These are phyloP conservation scores for Pharnaceum exiguum DNA, from an alignment of 148 eudicot genomes.

Conservation along the genomic window DNA sequence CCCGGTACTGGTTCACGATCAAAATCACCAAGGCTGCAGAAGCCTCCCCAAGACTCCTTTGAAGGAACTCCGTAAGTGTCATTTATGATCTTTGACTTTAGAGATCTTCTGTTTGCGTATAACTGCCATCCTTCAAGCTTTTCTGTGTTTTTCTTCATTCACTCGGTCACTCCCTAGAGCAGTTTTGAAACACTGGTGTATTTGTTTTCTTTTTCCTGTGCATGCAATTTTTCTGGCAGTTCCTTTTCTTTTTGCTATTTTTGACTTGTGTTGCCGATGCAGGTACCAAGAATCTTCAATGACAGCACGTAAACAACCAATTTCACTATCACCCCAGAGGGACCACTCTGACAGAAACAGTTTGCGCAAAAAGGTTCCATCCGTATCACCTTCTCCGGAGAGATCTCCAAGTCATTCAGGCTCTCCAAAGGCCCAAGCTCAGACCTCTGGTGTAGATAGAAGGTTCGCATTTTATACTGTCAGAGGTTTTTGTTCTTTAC, in stretches of 20 bases:
- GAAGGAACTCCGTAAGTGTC: conserved; percentile 47
- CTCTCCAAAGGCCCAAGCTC: conserved; percentile 30
- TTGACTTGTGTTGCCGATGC: not conserved
- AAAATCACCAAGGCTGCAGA: conserved; percentile 39
- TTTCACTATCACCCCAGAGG: conserved; percentile 66
- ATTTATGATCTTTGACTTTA: not conserved
- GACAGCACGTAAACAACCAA: conserved; percentile 30
- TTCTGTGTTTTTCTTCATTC: not conserved
- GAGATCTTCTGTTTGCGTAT: not conserved
- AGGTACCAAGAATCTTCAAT: conserved; percentile 26
- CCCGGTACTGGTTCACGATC: conserved; percentile 35
- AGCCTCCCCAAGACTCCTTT: conserved; percentile 40
- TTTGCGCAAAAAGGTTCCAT: conserved; percentile 26
- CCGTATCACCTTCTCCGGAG: conserved; percentile 43
- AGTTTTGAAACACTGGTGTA: too few species aligned
- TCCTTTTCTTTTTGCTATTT: too few species aligned
- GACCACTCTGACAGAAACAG: conserved; percentile 30
- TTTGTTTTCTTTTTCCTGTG: too few species aligned
- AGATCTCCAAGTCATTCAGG: conserved; percentile 31
- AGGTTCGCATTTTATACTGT: conserved; percentile 31
- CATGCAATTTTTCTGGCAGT: too few species aligned
- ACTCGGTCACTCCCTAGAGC: too few species aligned
- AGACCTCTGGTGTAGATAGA: conserved; percentile 37
- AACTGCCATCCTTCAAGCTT: not conserved
- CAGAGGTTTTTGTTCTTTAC: conserved; percentile 2